Percentiles rank a stretch among this genome's conserved stretches.
Conservation (phyloP, 2,329 filamentous ascomycete species). For the Aspergillus japonicus region DNA sequence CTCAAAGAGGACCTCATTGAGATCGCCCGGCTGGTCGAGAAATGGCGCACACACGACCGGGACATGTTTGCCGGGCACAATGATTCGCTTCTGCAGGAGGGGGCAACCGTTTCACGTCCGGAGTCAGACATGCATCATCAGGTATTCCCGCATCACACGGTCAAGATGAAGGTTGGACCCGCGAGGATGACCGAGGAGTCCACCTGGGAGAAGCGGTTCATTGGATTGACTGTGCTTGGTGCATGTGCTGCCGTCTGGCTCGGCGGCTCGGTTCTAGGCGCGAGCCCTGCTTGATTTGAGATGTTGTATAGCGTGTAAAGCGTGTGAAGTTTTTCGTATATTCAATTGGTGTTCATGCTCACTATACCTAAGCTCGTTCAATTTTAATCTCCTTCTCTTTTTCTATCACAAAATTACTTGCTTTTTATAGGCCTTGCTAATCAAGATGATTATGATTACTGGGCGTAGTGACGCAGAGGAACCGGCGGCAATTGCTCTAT, state of each 20-base stretch:
- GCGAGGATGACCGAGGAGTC: conserved; percentile 65
- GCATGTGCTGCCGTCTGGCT: conserved; percentile 39
- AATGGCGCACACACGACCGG: conserved; percentile 43
- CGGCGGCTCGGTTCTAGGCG: conserved; percentile 35
- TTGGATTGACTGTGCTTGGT: conserved; percentile 37
- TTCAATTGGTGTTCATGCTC: conserved; percentile 1
- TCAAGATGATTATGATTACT: background rate
- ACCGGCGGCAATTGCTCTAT: background rate
- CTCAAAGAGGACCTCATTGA: conserved; percentile 70
- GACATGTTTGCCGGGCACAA: conserved; percentile 31
- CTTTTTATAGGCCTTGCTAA: background rate
- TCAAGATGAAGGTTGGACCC: conserved; percentile 46
- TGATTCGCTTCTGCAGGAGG: conserved; percentile 19
- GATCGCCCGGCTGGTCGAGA: conserved; percentile 63
- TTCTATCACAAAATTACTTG: background rate
- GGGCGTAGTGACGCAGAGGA: background rate
- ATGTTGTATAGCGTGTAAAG: background rate
- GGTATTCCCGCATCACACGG: conserved; percentile 17
- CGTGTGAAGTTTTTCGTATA: too few species aligned
- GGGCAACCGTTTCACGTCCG: conserved; percentile 6
- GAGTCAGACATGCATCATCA: conserved; percentile 1
- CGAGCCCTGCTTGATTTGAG: conserved; percentile 17
- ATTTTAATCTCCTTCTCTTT: background rate
- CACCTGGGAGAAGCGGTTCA: conserved; percentile 58
- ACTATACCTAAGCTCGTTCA: background rate